Evolutionary conservation across 2,329 filamentous ascomycete genomes (phyloP).

Genomic region (Fusarium sublunatum): DNA sequence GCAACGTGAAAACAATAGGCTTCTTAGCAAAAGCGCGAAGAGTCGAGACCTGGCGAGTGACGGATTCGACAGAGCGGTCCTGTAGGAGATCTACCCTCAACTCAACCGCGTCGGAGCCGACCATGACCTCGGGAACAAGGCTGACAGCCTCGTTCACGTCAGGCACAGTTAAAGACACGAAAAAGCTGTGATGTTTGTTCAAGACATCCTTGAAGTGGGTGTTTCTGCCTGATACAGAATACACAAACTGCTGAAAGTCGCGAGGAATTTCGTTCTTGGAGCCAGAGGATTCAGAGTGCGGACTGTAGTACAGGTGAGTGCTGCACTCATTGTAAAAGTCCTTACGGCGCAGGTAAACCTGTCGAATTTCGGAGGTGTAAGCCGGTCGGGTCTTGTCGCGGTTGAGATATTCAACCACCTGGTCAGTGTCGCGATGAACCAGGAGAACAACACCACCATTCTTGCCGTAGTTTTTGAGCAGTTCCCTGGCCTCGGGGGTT

Average conservation of each 20-base stretch:
- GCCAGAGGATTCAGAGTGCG: conserved; percentile 59
- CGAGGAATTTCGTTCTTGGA: conserved; percentile 45
- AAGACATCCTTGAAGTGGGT: conserved; percentile 60
- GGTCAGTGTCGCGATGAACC: conserved; percentile 86
- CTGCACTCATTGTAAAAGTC: conserved; percentile 93
- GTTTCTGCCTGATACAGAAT: conserved; percentile 52
- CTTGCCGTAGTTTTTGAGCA: conserved; percentile 78
- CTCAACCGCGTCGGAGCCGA: conserved; percentile 93
- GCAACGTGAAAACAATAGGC: conserved; percentile 92
- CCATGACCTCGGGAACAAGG: conserved; percentile 76
- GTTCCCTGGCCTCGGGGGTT: conserved; percentile 78
- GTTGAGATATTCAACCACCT: conserved; percentile 88
- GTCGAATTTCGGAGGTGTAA: conserved; percentile 91
- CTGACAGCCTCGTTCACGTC: conserved; percentile 72
- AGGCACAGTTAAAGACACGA: conserved; percentile 89
- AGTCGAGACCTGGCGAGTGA: conserved; percentile 83
- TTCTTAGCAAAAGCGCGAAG: conserved; percentile 77
- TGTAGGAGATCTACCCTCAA: conserved; percentile 90
- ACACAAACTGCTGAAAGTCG: conserved; percentile 55
- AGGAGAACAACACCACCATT: conserved; percentile 85
- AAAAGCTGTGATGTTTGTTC: conserved; percentile 81
- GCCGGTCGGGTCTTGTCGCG: conserved; percentile 91
- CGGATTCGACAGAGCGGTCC: conserved; percentile 79
- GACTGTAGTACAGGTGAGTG: conserved; percentile 93
- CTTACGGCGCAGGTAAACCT: conserved; percentile 88